Base-by-base conservation (phyloP, 2,329 filamentous ascomycete species). In the Pseudogymnoascus sp. region DNA sequence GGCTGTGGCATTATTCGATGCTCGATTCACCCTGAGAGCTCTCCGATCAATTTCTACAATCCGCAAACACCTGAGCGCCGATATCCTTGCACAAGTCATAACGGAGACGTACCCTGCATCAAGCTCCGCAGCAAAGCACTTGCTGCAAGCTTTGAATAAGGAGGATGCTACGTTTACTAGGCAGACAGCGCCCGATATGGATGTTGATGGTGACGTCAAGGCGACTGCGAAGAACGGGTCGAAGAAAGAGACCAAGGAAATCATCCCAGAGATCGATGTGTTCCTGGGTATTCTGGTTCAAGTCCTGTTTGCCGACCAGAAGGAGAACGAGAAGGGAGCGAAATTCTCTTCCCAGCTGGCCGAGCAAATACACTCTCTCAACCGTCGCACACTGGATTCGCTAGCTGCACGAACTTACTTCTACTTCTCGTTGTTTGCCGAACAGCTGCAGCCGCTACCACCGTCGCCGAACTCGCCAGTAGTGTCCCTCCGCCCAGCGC, bases 341-440 rank as follows among this genome's bases (percentile, higher is more conserved):
- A 84, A 90, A 65, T 96, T 98, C 78, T 98, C 95, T 31, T 85
- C 86, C 68, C 86, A 87, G 70, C 83, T 99, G 62, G 87, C 92
- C 61, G 90, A 93, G 73, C 89, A 89, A 73, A 88, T 98, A 75
- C 91, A 96, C 72, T 83, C 87, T 61, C 83, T 96, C 74, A 99
- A 99, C 81, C 89, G 95, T 66, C 88, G 95, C 70, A 98, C 95
- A 24, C 81, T 99, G 66, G 95, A 99, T 76, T 92, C 93, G 60
- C 85, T 99, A 64, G 90, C 93, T 64, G 92, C 93, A 68, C 96
- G 96, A 77, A 92, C 93, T 67, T 99, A 97, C 83, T 98, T 97
- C 78, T 99, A 99, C 82, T 96, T 91, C 78, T 91, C 91, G 24
- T 82, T 98, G 70, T 98, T 98, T 81, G 91, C 89, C 78, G 95